phyloP scores from a whole-genome alignment of 1,139 yeast genomes.

The Pichia sp. region DNA sequence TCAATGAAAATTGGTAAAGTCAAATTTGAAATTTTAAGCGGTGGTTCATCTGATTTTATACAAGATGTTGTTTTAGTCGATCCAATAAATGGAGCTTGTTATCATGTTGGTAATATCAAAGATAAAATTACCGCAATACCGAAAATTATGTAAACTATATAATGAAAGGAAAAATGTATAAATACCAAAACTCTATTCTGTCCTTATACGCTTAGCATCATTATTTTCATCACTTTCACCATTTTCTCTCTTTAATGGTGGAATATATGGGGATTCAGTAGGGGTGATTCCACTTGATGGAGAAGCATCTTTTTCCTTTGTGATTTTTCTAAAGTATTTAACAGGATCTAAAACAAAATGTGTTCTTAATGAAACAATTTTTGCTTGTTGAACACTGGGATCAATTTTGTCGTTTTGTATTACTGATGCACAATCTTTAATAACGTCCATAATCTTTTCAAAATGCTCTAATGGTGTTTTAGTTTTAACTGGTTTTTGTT shows the following conservation, averaged over 20 bases:
- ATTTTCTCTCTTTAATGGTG: not conserved
- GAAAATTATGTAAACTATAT: slow-evolving; percentile 21
- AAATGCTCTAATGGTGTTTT: slow-evolving; percentile 30
- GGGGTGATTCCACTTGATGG: not conserved
- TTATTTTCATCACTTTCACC: not conserved
- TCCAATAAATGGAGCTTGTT: slow-evolving; percentile 39
- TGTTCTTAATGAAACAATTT: slow-evolving; percentile 53
- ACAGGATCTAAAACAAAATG: slow-evolving; percentile 57
- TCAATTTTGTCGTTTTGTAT: slow-evolving; percentile 29
- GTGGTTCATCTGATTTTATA: slow-evolving; percentile 64
- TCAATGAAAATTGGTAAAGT: slow-evolving; percentile 69
- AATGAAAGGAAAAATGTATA: not conserved
- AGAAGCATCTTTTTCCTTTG: not conserved
- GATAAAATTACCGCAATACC: slow-evolving; percentile 48
- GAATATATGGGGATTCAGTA: not conserved
- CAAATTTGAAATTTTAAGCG: slow-evolving; percentile 62
- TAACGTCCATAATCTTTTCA: slow-evolving; percentile 38
- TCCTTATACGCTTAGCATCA: slow-evolving; percentile 8
- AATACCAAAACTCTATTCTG: slow-evolving; percentile 5
- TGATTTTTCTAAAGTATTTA: slow-evolving; percentile 22
- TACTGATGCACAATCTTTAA: slow-evolving; percentile 44
- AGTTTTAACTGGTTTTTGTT: slow-evolving; percentile 3
- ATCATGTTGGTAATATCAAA: slow-evolving; percentile 56
- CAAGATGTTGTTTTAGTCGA: slow-evolving; percentile 69
- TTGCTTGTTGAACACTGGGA: slow-evolving; percentile 56